phyloP scores from a whole-genome alignment of 2,329 filamentous ascomycete species.

The Colletotrichum melonis region DNA sequence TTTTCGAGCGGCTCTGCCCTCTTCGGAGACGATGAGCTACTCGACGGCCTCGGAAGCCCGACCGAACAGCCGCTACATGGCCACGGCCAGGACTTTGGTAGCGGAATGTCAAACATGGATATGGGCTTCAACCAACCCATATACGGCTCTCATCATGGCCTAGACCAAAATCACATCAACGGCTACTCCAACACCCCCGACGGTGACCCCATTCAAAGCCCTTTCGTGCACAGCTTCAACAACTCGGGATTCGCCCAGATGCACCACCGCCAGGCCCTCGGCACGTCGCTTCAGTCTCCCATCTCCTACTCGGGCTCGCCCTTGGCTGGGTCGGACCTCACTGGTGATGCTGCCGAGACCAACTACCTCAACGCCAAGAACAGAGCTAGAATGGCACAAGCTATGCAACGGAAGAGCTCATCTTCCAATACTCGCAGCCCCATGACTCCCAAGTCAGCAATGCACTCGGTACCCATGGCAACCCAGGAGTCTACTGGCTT shows the following conservation, averaged over 20 bases:
- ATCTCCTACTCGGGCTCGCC: constrained; percentile 63
- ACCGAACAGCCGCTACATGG: constrained; percentile 65
- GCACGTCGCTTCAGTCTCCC: constrained; percentile 64
- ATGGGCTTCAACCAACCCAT: constrained; percentile 68
- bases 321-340: constrained; percentile 60
- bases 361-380: constrained; percentile 70
- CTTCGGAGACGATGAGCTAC: constrained; percentile 89
- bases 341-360: constrained; percentile 59
- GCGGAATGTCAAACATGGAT: constrained; percentile 62
- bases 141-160: constrained; percentile 67
- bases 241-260: constrained; percentile 81
- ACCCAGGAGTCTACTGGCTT: constrained; percentile 77
- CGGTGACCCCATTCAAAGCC: constrained; percentile 90
- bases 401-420: constrained; percentile 79
- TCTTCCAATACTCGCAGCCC: constrained; percentile 83
- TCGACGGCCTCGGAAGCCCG: constrained; percentile 75
- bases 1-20: constrained; percentile 83
- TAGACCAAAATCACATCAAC: constrained; percentile 77
- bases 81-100: constrained; percentile 67
- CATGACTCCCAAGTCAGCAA: constrained; percentile 87
- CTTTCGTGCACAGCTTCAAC: constrained; percentile 83
- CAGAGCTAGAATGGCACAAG: constrained; percentile 68
- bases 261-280: constrained; percentile 68
- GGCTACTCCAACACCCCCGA: constrained; percentile 93
- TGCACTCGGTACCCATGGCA: constrained; percentile 77